phyloP scores from a whole-genome alignment of 495 filamentous ascomycete species.

The Recurvomyces mirabilis region DNA sequence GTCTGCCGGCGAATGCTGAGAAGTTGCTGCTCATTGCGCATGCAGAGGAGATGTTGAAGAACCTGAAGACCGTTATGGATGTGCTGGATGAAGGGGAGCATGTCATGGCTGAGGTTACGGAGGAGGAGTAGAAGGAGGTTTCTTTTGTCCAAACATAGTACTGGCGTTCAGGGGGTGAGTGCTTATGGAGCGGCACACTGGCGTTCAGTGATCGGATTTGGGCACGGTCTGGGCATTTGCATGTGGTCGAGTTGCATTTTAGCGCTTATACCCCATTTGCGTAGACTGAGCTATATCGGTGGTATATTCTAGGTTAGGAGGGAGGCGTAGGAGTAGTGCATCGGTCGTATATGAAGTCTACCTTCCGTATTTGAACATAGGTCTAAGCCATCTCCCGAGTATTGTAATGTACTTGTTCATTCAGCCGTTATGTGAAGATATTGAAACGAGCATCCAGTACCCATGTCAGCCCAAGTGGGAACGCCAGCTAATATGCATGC shows the following conservation, averaged over 20 bases:
- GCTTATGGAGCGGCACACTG: not conserved
- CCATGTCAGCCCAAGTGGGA: too few species aligned
- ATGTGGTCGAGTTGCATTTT: not conserved
- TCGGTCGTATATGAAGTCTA: too few species aligned
- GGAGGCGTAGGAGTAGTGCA: too few species aligned
- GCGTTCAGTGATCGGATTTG: not conserved
- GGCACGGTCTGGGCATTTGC: not conserved
- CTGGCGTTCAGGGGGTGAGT: not conserved
- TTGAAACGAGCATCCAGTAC: too few species aligned
- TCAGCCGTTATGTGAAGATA: too few species aligned
- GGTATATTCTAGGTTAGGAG: not conserved
- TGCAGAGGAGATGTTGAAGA: conserved; percentile 72
- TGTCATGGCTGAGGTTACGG: conserved; percentile 57
- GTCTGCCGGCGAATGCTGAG: conserved; percentile 90
- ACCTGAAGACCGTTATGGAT: conserved; percentile 69
- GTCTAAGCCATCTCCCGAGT: too few species aligned
- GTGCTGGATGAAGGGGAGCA: conserved; percentile 91
- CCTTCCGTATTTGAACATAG: too few species aligned
- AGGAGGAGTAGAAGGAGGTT: conserved; percentile 1
- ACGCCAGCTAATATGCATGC: too few species aligned
- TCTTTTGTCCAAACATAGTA: conserved; percentile 1
- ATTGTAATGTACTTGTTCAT: too few species aligned
- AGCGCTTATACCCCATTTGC: conserved; percentile 1
- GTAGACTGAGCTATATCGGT: not conserved
- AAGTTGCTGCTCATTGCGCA: conserved; percentile 87